These are phyloP conservation scores for Solanum medicagineum DNA, from an alignment of 257 asterid species.

Conservation along the genomic window DNA sequence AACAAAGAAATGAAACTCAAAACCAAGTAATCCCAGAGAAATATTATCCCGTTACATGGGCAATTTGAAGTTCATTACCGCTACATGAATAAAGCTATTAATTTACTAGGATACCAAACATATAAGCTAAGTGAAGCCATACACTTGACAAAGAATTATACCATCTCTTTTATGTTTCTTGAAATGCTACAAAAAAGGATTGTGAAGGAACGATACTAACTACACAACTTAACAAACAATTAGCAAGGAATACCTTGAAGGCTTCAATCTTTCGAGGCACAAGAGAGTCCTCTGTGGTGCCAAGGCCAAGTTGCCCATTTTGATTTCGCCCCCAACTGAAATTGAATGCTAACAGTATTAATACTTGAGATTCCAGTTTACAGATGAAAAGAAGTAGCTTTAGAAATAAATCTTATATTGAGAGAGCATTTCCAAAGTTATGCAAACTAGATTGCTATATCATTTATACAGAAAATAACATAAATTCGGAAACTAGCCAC, in stretches of 20 bases:
- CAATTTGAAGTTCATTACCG: background rate
- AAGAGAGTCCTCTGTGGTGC: slow-evolving; percentile 83
- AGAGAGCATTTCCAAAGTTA: background rate
- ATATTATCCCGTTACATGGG: background rate
- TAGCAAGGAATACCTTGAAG: slow-evolving; percentile 51
- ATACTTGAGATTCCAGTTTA: background rate
- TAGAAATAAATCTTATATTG: background rate
- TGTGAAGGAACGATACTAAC: background rate
- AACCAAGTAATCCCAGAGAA: background rate
- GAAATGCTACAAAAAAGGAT: background rate
- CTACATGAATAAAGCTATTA: background rate
- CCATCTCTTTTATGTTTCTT: background rate
- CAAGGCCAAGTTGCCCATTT: slow-evolving; percentile 98
- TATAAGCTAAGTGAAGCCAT: background rate
- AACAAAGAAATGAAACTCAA: background rate
- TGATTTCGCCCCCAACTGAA: slow-evolving; percentile 98
- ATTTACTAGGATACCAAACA: background rate
- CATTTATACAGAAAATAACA: background rate
- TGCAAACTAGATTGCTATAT: background rate
- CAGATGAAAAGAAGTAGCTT: background rate
- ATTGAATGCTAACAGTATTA: background rate
- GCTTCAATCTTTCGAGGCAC: slow-evolving; percentile 80
- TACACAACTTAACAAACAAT: background rate
- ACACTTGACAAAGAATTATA: background rate
- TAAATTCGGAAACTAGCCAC: background rate